These are phyloP conservation scores for Rutstroemia sp. DNA, from an alignment of 2,329 filamentous ascomycete genomes.

Conservation along the genomic window DNA sequence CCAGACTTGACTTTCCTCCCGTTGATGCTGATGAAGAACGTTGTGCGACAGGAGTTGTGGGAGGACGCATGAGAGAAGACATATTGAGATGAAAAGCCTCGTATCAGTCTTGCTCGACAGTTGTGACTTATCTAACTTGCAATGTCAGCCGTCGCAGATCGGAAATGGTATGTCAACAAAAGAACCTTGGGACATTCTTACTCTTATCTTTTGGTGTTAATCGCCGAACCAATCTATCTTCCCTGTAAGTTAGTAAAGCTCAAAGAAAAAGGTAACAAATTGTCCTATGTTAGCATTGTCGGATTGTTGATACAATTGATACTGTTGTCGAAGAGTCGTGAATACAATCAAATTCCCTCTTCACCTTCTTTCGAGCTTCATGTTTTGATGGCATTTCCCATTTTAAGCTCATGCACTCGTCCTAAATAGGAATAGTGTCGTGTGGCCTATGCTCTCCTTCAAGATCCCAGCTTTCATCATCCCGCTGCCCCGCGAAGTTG, in stretches of 20 bases:
- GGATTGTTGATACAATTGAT: constrained; percentile 8
- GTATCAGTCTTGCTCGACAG: neutral
- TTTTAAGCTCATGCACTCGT: neutral
- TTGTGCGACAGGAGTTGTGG: constrained; percentile 21
- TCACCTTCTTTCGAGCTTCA: constrained; percentile 9
- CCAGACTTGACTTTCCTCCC: neutral
- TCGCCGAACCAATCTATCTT: neutral
- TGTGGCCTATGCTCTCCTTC: neutral
- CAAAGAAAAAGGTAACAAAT: neutral
- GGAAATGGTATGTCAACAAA: constrained; percentile 1
- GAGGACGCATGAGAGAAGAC: constrained; percentile 18
- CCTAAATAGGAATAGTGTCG: neutral
- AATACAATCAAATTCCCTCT: neutral
- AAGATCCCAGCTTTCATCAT: neutral
- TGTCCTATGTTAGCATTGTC: constrained; percentile 19
- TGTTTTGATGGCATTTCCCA: constrained; percentile 9
- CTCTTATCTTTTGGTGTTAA: neutral
- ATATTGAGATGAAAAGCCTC: constrained; percentile 10
- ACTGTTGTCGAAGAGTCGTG: neutral
- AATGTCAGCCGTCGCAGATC: neutral
- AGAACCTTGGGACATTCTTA: neutral
- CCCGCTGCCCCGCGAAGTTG: neutral
- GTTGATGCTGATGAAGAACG: neutral
- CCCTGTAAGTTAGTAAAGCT: constrained; percentile 20
- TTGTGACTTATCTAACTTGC: neutral